These are phyloP conservation scores for Glycyrrhiza uralensis DNA, from an alignment of 306 rosid genomes.

Conservation along the genomic window DNA sequence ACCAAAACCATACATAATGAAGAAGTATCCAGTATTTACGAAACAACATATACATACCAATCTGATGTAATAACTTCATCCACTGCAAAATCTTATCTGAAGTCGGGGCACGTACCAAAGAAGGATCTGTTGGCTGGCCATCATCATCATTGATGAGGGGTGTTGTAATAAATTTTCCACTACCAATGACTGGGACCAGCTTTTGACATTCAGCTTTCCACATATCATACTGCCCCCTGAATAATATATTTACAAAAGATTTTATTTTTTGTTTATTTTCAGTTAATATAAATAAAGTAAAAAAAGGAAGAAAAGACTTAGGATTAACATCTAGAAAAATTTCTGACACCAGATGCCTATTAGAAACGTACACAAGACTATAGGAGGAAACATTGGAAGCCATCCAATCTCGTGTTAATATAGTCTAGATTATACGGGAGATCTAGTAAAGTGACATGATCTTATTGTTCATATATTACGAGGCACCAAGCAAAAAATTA, in stretches of 20 bases:
- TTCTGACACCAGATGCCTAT: not conserved
- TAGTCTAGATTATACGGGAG: slow-evolving; percentile 10
- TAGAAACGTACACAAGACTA: not conserved
- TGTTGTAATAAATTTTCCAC: slow-evolving; percentile 63
- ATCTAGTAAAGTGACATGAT: not conserved
- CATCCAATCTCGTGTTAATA: not conserved
- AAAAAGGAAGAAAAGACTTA: not conserved
- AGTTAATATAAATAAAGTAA: not conserved
- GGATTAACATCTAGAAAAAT: slow-evolving; percentile 9
- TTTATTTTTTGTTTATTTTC: not conserved
- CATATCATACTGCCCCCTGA: slow-evolving; percentile 69
- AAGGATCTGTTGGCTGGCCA: slow-evolving; percentile 47
- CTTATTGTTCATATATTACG: not conserved
- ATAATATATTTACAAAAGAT: slow-evolving; percentile 22
- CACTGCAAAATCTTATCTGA: slow-evolving; percentile 74
- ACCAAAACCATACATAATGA: slow-evolving; percentile 9
- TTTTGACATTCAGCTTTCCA: slow-evolving; percentile 88
- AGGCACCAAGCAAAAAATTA: not conserved
- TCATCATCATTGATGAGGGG: slow-evolving; percentile 56
- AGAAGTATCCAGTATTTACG: not conserved
- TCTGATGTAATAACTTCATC: slow-evolving; percentile 76
- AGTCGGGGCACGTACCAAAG: slow-evolving; percentile 31
- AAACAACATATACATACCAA: slow-evolving; percentile 54
- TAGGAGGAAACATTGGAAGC: slow-evolving; percentile 15
- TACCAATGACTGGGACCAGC: slow-evolving; percentile 72